Evolutionary conservation across 345 rosid genomes (phyloP).

Genomic region (Gossypium ekmanianum): DNA sequence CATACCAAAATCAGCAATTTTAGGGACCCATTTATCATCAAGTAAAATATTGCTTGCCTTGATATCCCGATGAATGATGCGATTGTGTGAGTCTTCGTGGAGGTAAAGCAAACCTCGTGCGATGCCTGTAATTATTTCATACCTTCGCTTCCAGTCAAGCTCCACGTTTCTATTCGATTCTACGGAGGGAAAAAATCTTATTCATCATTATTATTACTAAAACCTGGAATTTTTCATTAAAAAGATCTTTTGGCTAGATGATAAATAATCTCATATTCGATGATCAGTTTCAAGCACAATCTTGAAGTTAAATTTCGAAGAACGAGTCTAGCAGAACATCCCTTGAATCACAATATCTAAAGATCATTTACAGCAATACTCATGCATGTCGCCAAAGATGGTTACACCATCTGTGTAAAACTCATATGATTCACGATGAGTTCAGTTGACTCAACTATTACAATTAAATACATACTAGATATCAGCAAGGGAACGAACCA

Average conservation of each 20-base stretch:
- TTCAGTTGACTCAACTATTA: not conserved
- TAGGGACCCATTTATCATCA: conserved; percentile 92
- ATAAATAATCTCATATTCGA: not conserved
- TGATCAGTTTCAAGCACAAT: not conserved
- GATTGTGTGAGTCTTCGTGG: conserved; percentile 76
- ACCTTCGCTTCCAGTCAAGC: conserved; percentile 81
- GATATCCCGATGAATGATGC: conserved; percentile 93
- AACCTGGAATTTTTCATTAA: conserved; percentile 1
- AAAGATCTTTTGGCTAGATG: not conserved
- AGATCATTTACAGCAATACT: not conserved
- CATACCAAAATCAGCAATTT: conserved; percentile 99
- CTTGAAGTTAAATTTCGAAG: not conserved
- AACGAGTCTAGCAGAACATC: not conserved
- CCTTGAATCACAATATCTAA: not conserved
- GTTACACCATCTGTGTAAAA: not conserved
- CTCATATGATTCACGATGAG: not conserved
- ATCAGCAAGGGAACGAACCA: not conserved
- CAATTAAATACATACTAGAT: not conserved
- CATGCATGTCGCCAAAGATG: not conserved
- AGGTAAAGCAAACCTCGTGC: conserved; percentile 93
- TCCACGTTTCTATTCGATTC: conserved; percentile 43
- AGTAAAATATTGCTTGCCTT: conserved; percentile 93
- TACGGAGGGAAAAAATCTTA: conserved; percentile 23
- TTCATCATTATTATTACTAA: conserved; percentile 11
- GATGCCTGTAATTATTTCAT: conserved; percentile 68